Evolutionary conservation across 2,329 filamentous ascomycete genomes (phyloP), one percentile per base, ranked within the genome.

Genomic region (Paecilomyces dactylethromorphus): DNA sequence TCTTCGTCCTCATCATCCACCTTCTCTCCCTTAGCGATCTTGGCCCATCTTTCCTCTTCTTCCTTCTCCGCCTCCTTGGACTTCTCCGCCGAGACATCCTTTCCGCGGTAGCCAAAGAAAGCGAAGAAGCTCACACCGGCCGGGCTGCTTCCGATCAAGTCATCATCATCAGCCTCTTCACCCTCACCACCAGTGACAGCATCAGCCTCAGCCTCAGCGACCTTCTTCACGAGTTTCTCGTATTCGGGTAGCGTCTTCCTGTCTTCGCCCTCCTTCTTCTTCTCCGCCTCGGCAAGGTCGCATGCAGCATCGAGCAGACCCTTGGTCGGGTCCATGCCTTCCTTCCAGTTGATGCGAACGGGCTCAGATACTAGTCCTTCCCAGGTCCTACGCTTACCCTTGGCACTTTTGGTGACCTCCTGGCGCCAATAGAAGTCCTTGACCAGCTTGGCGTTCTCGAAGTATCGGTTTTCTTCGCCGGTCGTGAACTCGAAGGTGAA

Each of bases 381-480:
- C 85, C 85, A 92, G 62, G 68, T 84, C 82, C 70, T 87, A 83
- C 71, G 68, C 66, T 69, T 73, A 50, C 70, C 76, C 55, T 64
- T 68, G 32, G 68, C 56, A 21, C 66, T 70, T 59, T 81, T 83
- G 60, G 83, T 61, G 53, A 74, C 62, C 59, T 74, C 80, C 72
- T 83, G 83, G 65, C 92, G 87, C 82, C 88, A 91, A 84, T 88
- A 93, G 78, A 97, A 96, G 71, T 89, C 90, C 87, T 97, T 97
- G 78, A 93, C 89, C 54, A 97, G 78, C 57, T 87, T 83, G 57
- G 78, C 81, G 78, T 96, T 83, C 71, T 87, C 83, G 68, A 97
- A 96, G 79, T 87, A 87, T 55, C 91, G 86, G 77, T 97, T 97
- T 63, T 87, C 83, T 31, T 74, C 72, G 55, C 67, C 67, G 31